A percentile compares a stretch with the other conserved stretches of the same genome.
Evolutionary conservation across 2,329 filamentous ascomycete genomes (phyloP).

Genomic region (Verticillium isaacii): DNA sequence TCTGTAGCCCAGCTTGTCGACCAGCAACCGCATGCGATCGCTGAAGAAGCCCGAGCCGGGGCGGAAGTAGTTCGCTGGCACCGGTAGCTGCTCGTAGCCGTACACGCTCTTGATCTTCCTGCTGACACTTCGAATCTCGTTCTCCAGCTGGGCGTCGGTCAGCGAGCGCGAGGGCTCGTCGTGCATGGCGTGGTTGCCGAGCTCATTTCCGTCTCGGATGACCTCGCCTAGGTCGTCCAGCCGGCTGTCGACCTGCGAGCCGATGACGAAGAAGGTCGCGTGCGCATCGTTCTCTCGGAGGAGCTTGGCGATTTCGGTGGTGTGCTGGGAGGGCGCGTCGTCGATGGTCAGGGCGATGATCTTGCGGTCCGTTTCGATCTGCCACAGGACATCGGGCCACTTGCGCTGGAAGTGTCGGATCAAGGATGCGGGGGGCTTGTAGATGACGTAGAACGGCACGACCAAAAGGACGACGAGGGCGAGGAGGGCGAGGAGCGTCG

Average conservation of each 20-base stretch:
- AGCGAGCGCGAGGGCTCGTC: slow-evolving; percentile 71
- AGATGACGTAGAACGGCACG: slow-evolving; percentile 44
- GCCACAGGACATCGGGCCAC: slow-evolving; percentile 78
- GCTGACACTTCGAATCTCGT: slow-evolving; percentile 64
- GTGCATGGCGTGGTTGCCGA: slow-evolving; percentile 86
- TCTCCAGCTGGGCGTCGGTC: slow-evolving; percentile 49
- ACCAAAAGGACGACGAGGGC: slow-evolving; percentile 28
- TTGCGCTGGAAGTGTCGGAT: slow-evolving; percentile 65
- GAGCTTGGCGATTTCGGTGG: slow-evolving; percentile 62
- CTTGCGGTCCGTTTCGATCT: slow-evolving; percentile 53
- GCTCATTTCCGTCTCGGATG: slow-evolving; percentile 60
- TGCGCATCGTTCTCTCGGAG: slow-evolving; percentile 62
- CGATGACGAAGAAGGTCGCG: slow-evolving; percentile 89
- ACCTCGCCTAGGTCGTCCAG: slow-evolving; percentile 52
- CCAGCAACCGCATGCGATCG: slow-evolving; percentile 57
- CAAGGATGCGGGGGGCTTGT: slow-evolving; percentile 70
- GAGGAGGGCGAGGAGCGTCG: slow-evolving; percentile 41
- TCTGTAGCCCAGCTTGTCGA: slow-evolving; percentile 59
- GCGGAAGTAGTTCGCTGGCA: slow-evolving; percentile 65
- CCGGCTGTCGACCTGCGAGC: slow-evolving; percentile 60
- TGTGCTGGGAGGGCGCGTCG: slow-evolving; percentile 74
- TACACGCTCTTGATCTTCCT: slow-evolving; percentile 54
- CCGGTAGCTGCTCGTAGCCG: slow-evolving; percentile 30
- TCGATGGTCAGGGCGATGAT: slow-evolving; percentile 82
- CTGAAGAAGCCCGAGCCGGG: slow-evolving; percentile 85